A percentile compares a stretch with the other conserved stretches of the same genome.
phyloP scores from a whole-genome alignment of 1,284 basidiomycete species.

The Marasmius oreades region DNA sequence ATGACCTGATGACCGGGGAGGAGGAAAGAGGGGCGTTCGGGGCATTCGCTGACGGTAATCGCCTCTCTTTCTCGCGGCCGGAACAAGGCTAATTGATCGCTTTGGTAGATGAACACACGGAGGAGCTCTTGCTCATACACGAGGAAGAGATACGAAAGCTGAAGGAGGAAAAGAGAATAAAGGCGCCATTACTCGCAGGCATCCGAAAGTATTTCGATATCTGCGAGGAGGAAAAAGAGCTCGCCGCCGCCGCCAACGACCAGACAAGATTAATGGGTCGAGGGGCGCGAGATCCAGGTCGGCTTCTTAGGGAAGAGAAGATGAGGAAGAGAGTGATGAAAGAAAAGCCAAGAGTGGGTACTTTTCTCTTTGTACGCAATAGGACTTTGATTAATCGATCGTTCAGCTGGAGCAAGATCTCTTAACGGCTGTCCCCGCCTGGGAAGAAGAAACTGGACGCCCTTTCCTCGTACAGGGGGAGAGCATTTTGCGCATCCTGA shows the following conservation, averaged over 20 bases:
- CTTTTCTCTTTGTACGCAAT: neutral
- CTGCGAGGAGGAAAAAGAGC: slow-evolving; percentile 87
- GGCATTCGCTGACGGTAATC: slow-evolving; percentile 76
- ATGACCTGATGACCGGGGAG: slow-evolving; percentile 82
- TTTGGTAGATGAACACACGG: slow-evolving; percentile 78
- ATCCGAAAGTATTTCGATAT: slow-evolving; percentile 91
- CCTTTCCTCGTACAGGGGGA: slow-evolving; percentile 87
- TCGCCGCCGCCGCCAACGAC: slow-evolving; percentile 78
- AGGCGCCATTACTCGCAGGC: slow-evolving; percentile 71
- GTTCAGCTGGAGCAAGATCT: slow-evolving; percentile 86
- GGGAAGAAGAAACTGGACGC: slow-evolving; percentile 80
- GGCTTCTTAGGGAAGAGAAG: slow-evolving; percentile 91
- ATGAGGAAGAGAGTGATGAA: slow-evolving; percentile 94
- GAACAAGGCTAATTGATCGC: slow-evolving; percentile 14
- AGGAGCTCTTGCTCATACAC: slow-evolving; percentile 84
- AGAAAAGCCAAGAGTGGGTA: slow-evolving; percentile 88
- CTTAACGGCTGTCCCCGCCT: slow-evolving; percentile 73
- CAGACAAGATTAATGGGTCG: slow-evolving; percentile 74
- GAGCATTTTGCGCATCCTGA: slow-evolving; percentile 77
- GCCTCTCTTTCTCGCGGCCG: slow-evolving; percentile 1
- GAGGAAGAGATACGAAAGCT: slow-evolving; percentile 84
- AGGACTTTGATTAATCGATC: slow-evolving; percentile 9
- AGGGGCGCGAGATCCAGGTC: slow-evolving; percentile 75
- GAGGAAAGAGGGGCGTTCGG: slow-evolving; percentile 81
- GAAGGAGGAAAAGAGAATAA: slow-evolving; percentile 76